phyloP scores from a whole-genome alignment of 192 early-diverging fungal species.

The Coemansia sp. region DNA sequence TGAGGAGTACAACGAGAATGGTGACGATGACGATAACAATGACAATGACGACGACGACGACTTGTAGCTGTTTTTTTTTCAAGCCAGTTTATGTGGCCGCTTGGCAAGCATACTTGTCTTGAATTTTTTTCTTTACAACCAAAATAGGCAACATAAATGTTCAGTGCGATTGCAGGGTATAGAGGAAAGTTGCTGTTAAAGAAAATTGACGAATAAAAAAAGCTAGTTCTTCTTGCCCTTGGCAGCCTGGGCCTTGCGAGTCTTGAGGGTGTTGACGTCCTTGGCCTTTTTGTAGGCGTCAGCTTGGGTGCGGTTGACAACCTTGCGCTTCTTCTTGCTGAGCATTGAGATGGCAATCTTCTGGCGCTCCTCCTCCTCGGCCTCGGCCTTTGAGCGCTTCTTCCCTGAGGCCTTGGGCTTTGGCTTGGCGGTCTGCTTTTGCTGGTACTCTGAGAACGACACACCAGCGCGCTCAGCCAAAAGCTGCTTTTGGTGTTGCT shows the following conservation, averaged over 20 bases:
- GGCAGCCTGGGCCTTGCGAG: conserved; percentile 34
- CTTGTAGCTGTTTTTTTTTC: neutral
- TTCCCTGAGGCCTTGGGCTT: neutral
- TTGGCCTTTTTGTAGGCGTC: conserved; percentile 40
- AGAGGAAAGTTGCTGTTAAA: neutral
- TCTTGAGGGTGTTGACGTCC: conserved; percentile 34
- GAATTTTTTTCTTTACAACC: neutral
- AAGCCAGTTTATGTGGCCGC: neutral
- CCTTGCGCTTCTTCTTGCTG: conserved; percentile 55
- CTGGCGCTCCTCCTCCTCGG: conserved; percentile 53
- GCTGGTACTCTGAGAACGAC: conserved; percentile 48
- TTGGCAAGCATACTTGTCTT: neutral
- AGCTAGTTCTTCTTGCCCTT: conserved; percentile 14
- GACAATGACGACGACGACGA: conserved; percentile 17
- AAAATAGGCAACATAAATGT: too few species aligned
- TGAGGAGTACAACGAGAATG: conserved; percentile 4
- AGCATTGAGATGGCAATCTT: conserved; percentile 54
- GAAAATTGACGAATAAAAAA: neutral
- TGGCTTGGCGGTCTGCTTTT: conserved; percentile 9
- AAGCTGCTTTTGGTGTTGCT: conserved; percentile 49
- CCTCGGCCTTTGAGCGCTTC: conserved; percentile 35
- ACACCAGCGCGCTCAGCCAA: conserved; percentile 43
- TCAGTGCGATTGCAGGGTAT: neutral
- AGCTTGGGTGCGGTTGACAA: conserved; percentile 41
- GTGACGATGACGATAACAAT: conserved; percentile 2